Base-by-base conservation (phyloP, 805 yeast species). In the Nakazawaea ishiwadae region DNA sequence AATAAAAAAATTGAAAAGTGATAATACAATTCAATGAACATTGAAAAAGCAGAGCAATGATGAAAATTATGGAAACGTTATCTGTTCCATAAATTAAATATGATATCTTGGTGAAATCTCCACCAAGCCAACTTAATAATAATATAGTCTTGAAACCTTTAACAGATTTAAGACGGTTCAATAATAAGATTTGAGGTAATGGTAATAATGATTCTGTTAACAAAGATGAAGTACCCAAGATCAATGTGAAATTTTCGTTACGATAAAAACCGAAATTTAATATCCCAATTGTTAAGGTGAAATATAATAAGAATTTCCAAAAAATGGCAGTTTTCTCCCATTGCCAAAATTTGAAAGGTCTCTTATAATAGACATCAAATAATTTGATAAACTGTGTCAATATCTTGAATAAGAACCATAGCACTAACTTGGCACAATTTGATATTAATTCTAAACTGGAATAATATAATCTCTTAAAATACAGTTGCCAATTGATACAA, bases 71-170 rank as follows among this genome's bases (percentile, higher is more conserved):
- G 2, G 89, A 80, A 21, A 85, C 75, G 49, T 84, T 73, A 40
- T 73, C 73, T 1, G 93, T 84, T 12, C 95, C 95, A 58, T 71
- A 84, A n/a, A 84, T 51, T 40, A 86, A 65, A 53, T 85, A 86
- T 39, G 81, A 67, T 18, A 87, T 75, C 57, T 90, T 90, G 29
- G 87, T 73, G 31, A 82, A 66, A 62, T 89, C 97, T 44, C 96
- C 96, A 45, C 91, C 81, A 4, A 89, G 66, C 97, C 97, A 89
- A 53, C 90, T 81, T 15, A 88, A 62, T 28, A 89, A 58, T 26
- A 89, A 64, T 20, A 91, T 76, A 38, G 80, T 67, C 52, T 88
- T 82, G 64, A 89, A 89, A 45, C 93, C 91, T 48, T 82, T 82
- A 6, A 84, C 78, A 0, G 87, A 75, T 51, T 78, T 77, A 20